Conservation (phyloP, 2,329 filamentous ascomycete species). For the Fusarium napiforme region DNA sequence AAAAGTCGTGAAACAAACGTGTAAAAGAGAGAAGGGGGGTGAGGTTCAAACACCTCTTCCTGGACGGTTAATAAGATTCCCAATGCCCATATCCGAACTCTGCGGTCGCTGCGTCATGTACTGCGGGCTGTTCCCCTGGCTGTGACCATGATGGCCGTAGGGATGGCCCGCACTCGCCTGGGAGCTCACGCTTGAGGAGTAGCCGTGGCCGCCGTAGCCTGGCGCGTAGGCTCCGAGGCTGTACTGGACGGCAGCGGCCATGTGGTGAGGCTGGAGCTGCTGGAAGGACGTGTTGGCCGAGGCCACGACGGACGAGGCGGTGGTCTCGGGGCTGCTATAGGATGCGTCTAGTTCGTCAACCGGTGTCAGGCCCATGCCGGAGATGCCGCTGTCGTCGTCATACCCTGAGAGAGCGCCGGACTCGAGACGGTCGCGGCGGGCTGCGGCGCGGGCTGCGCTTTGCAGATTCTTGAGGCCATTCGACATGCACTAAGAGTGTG, state of each 20-base stretch:
- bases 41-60: constrained; percentile 41
- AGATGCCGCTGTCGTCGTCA: constrained; percentile 79
- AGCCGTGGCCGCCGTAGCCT: constrained; percentile 53
- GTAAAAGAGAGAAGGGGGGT: background rate
- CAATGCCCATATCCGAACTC: constrained; percentile 71
- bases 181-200: constrained; percentile 66
- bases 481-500: constrained; percentile 76
- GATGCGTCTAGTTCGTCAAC: constrained; percentile 69
- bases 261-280: constrained; percentile 43
- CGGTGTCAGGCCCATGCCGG: constrained; percentile 67
- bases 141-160: constrained; percentile 45
- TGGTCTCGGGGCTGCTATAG: constrained; percentile 66
- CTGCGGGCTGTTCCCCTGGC: constrained; percentile 55
- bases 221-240: constrained; percentile 38
- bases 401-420: constrained; percentile 57
- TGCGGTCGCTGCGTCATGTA: constrained; percentile 63
- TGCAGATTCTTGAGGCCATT: constrained; percentile 85
- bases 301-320: constrained; percentile 55
- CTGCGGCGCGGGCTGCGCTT: constrained; percentile 72
- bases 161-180: constrained; percentile 53
- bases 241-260: constrained; percentile 38
- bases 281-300: constrained; percentile 51
- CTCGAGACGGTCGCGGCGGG: constrained; percentile 72
- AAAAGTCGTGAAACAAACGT: background rate
- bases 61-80: constrained; percentile 66